These are phyloP conservation scores for Heterobasidion irregulare DNA, from an alignment of 1,284 basidiomycete genomes.

Conservation along the genomic window DNA sequence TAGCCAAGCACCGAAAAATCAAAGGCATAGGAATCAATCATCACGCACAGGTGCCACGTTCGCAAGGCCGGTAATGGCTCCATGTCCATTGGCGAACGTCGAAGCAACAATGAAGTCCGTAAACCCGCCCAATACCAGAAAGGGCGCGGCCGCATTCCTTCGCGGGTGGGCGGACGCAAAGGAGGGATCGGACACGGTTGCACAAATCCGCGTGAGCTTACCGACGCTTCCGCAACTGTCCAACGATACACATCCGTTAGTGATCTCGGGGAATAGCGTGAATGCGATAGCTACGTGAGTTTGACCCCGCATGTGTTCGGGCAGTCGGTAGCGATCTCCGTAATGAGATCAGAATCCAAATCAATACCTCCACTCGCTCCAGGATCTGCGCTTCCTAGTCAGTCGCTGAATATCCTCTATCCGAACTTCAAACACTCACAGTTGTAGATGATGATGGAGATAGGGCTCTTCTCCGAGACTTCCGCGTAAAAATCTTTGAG, in stretches of 20 bases:
- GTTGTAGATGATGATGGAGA: slow-evolving; percentile 89
- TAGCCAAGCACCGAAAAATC: not conserved
- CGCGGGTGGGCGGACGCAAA: slow-evolving; percentile 59
- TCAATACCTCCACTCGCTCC: slow-evolving; percentile 80
- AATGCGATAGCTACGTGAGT: slow-evolving; percentile 56
- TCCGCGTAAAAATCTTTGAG: slow-evolving; percentile 76
- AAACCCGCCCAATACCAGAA: slow-evolving; percentile 53
- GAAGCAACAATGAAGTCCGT: slow-evolving; percentile 47
- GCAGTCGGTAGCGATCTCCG: slow-evolving; percentile 65
- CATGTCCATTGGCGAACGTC: slow-evolving; percentile 36
- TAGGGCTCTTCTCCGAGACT: slow-evolving; percentile 68
- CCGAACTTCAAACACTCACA: slow-evolving; percentile 38
- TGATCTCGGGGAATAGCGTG: not conserved
- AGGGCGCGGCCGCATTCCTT: slow-evolving; percentile 53
- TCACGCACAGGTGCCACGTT: slow-evolving; percentile 63
- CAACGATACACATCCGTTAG: not conserved
- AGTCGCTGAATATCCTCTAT: not conserved
- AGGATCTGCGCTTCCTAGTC: slow-evolving; percentile 43
- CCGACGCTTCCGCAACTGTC: slow-evolving; percentile 82
- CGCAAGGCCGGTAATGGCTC: slow-evolving; percentile 50
- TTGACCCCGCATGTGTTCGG: slow-evolving; percentile 80
- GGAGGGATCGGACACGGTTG: slow-evolving; percentile 48
- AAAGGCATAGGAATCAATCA: slow-evolving; percentile 2
- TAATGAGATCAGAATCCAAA: slow-evolving; percentile 79
- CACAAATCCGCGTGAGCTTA: slow-evolving; percentile 79